Conservation (phyloP, 805 yeast genomes). For the Isabelozyma pseudorhagii region DNA sequence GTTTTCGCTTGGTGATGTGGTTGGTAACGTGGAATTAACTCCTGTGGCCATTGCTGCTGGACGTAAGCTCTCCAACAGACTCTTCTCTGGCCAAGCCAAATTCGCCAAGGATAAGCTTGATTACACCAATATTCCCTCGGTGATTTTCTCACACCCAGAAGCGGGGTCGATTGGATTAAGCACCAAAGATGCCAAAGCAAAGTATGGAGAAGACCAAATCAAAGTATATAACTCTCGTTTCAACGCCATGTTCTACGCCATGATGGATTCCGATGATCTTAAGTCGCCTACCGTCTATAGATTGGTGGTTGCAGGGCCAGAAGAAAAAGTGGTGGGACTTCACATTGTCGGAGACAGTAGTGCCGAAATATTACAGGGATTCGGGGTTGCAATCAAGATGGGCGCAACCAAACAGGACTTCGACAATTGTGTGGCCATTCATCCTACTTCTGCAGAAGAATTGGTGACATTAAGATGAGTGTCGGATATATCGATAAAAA, state of each 20-base stretch:
- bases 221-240: constrained; percentile 82
- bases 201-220: constrained; percentile 77
- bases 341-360: constrained; percentile 90
- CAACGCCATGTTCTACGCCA: constrained; percentile 90
- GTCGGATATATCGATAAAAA: not conserved
- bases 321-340: constrained; percentile 93
- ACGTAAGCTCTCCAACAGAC: constrained; percentile 84
- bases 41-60: constrained; percentile 99
- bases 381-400: constrained; percentile 97
- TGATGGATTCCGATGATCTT: constrained; percentile 56
- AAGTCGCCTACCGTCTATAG: constrained; percentile 89
- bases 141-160: constrained; percentile 97
- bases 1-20: constrained; percentile 90
- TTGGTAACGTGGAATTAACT: constrained; percentile 89
- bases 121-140: constrained; percentile 85
- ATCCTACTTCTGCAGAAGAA: constrained; percentile 98
- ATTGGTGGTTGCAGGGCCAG: constrained; percentile 69
- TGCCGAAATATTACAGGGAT: constrained; percentile 94
- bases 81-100: constrained; percentile 72
- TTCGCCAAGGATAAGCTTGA: constrained; percentile 79
- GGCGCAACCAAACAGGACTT: constrained; percentile 98
- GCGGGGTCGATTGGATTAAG: constrained; percentile 91
- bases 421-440: constrained; percentile 95
- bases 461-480: constrained; percentile 68
- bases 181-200: constrained; percentile 70